Evolutionary conservation across 768 basidiomycete species (phyloP), one percentile per base, ranked within the genome.

Genomic region (Holtermannia corniformis): DNA sequence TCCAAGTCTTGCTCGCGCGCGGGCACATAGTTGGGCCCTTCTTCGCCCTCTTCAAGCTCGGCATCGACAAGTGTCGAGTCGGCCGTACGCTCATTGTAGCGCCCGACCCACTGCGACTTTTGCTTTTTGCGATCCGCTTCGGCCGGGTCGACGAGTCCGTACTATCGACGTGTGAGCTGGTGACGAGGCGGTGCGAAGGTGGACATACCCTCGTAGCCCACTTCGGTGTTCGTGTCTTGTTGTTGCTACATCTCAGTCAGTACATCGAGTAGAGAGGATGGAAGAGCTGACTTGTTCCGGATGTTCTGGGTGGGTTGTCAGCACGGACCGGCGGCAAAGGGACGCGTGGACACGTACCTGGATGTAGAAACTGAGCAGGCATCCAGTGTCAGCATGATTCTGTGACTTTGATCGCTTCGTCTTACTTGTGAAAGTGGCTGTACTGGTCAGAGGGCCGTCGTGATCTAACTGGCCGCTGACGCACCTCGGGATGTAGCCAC

Each of bases 171-270:
- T 19, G 43, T 44, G 10, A n/a, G n/a, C n/a, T 44, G 43, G 23
- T 20, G 16, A 19, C 4, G n/a, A 49, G 19, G 5, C 25, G 47
- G 37, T 19, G 26, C 19, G 24, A 23, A 25, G 49, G 20, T 23
- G 23, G 45, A 44, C 20, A 7, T 22, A 7, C n/a, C 12, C n/a
- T 41, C 37, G 32, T 40, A 0, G 84, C 85, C 92, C 92, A 96
- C 73, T 95, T 92, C 19, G 92, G 92, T n/a, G 92, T 95, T 42
- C 92, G 82, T 13, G 79, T 77, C 68, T 86, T 80, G 62, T 82
- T 92, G 78, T 92, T 88, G 77, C 60, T 63, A 41, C n/a, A 48
- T 24, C 16, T 26, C 20, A n/a, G 44, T 42, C 28, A 55, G 27
- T n/a, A n/a, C n/a, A n/a, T n/a, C n/a, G 41, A 13, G 25, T 41